Evolutionary conservation across 257 asterid genomes (phyloP).

Genomic region (Plectranthus barbatus): DNA sequence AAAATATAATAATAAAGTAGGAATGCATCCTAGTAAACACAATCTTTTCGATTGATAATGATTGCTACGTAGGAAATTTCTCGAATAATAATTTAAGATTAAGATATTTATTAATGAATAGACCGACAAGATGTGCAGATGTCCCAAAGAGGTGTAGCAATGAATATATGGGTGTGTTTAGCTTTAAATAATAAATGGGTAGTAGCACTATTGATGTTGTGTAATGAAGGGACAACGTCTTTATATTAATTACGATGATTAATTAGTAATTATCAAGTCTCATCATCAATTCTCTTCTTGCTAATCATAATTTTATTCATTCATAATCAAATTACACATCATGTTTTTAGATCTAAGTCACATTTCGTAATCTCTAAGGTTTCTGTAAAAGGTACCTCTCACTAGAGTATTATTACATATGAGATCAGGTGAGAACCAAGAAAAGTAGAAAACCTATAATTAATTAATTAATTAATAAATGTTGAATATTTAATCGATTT

Average conservation of each 20-base stretch:
- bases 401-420: no score
- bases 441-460: no score
- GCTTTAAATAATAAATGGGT: neutral
- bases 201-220: conserved; percentile 5
- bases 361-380: conserved; percentile 18
- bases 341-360: neutral
- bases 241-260: conserved; percentile 8
- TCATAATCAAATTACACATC: no score
- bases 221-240: conserved; percentile 13
- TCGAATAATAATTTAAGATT: no score
- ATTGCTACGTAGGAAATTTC: no score
- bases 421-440: no score
- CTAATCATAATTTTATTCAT: conserved; percentile 12
- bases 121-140: neutral
- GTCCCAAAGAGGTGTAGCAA: conserved; percentile 7
- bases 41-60: no score
- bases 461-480: no score
- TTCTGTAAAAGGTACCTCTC: neutral
- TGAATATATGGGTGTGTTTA: neutral
- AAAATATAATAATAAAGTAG: no score
- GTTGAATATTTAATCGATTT: no score
- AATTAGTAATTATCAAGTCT: neutral
- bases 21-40: no score
- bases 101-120: neutral
- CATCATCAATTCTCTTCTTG: neutral